phyloP scores from a whole-genome alignment of 192 early-diverging fungal species.

The Coemansia erecta region DNA sequence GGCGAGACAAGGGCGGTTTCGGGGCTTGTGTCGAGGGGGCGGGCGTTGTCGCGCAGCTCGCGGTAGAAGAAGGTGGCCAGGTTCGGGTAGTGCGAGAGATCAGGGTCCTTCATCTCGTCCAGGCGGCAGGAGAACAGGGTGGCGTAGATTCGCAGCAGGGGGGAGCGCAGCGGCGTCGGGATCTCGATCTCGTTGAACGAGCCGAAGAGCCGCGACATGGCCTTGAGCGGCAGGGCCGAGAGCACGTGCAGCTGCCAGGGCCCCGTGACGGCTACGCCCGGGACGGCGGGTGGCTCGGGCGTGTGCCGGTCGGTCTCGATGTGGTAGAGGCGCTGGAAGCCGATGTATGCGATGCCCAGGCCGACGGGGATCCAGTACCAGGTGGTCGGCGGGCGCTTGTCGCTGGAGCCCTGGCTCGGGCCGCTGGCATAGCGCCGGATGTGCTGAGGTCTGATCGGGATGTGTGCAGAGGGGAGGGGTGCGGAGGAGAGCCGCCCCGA shows the following conservation, averaged over 20 bases:
- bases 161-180: slow-evolving; percentile 69
- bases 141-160: slow-evolving; percentile 77
- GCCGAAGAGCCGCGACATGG: slow-evolving; percentile 90
- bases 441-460: not conserved
- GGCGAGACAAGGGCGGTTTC: slow-evolving; percentile 72
- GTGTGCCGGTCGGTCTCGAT: slow-evolving; percentile 30
- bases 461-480: not conserved
- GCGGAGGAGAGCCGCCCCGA: not conserved
- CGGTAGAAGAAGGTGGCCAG: slow-evolving; percentile 93
- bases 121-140: slow-evolving; percentile 88
- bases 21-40: slow-evolving; percentile 58
- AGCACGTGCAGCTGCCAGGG: slow-evolving; percentile 92
- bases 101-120: slow-evolving; percentile 87
- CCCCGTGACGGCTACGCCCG: slow-evolving; percentile 58
- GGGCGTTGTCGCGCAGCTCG: slow-evolving; percentile 70
- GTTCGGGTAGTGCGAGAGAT: slow-evolving; percentile 78
- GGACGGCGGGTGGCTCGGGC: not conserved
- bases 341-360: slow-evolving; percentile 71
- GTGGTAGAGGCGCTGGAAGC: slow-evolving; percentile 63
- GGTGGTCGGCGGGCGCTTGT: slow-evolving; percentile 22
- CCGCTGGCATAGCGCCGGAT: slow-evolving; percentile 24
- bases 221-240: slow-evolving; percentile 82
- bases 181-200: slow-evolving; percentile 82
- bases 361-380: slow-evolving; percentile 78
- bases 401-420: not conserved